phyloP scores from a whole-genome alignment of 2,329 filamentous ascomycete genomes.

The Trichoderma pleuroti region DNA sequence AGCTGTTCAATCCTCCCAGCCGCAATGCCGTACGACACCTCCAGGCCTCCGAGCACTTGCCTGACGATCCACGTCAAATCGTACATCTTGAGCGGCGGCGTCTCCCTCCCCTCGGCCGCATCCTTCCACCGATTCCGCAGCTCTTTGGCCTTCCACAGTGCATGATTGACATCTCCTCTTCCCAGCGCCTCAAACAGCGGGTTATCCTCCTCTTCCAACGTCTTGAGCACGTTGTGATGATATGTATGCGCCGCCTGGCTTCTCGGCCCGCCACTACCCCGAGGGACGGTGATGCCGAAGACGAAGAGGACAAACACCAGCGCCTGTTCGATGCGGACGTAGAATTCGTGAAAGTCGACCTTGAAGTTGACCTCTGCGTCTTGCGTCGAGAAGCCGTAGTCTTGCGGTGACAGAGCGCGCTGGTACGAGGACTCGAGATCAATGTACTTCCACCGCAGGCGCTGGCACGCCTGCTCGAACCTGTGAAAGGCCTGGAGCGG shows the following conservation, averaged over 20 bases:
- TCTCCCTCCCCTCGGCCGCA: conserved; percentile 47
- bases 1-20: conserved; percentile 40
- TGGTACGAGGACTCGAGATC: conserved; percentile 56
- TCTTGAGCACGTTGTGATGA: conserved; percentile 65
- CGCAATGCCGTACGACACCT: conserved; percentile 53
- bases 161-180: conserved; percentile 49
- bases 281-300: conserved; percentile 54
- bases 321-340: conserved; percentile 67
- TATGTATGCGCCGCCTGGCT: conserved; percentile 49
- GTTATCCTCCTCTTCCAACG: conserved; percentile 54
- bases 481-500: conserved; percentile 48
- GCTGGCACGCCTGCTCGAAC: conserved; percentile 58
- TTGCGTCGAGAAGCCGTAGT: conserved; percentile 33
- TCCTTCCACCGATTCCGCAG: conserved; percentile 71
- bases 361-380: conserved; percentile 69
- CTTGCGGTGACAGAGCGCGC: conserved; percentile 42
- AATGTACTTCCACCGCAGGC: conserved; percentile 61
- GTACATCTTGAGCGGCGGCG: conserved; percentile 52
- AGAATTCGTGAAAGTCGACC: conserved; percentile 74
- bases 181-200: conserved; percentile 58
- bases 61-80: conserved; percentile 58
- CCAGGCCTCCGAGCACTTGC: conserved; percentile 56
- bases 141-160: conserved; percentile 64
- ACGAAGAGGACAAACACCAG: conserved; percentile 64
- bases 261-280: not conserved